A percentile compares a stretch with the other conserved stretches of the same genome.
phyloP scores from a whole-genome alignment of 2,329 filamentous ascomycete species.

The Venturia pyrina region DNA sequence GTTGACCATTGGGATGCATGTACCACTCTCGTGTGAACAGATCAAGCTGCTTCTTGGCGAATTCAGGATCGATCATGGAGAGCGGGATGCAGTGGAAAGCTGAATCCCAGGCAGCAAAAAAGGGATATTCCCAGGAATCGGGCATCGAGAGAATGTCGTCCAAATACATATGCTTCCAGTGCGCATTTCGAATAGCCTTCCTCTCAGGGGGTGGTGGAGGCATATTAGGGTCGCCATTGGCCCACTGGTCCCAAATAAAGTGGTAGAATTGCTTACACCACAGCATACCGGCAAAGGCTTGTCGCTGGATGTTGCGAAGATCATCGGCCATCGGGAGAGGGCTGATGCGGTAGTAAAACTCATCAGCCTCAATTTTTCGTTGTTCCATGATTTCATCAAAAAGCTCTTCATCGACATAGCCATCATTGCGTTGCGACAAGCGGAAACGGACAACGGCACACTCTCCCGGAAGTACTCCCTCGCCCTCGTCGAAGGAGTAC shows the following conservation, averaged over 20 bases:
- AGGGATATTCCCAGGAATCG: constrained; percentile 97
- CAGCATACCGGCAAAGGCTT: constrained; percentile 93
- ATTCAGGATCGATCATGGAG: constrained; percentile 95
- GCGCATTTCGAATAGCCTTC: constrained; percentile 71
- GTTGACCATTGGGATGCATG: constrained; percentile 92
- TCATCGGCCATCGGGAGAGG: constrained; percentile 90
- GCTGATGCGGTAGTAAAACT: constrained; percentile 90
- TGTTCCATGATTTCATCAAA: constrained; percentile 87
- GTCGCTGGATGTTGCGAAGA: constrained; percentile 85
- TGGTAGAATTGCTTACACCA: constrained; percentile 98
- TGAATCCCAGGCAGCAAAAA: constrained; percentile 95
- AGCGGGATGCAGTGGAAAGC: constrained; percentile 94
- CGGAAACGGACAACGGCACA: constrained; percentile 93
- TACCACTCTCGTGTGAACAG: constrained; percentile 97
- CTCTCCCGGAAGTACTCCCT: constrained; percentile 79
- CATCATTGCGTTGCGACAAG: constrained; percentile 57
- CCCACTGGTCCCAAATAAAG: constrained; percentile 97
- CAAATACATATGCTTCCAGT: constrained; percentile 92
- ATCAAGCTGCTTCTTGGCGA: constrained; percentile 96
- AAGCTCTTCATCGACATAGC: constrained; percentile 81
- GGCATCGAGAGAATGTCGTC: constrained; percentile 97
- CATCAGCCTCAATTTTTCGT: constrained; percentile 80
- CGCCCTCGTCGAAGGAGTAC: constrained; percentile 84
- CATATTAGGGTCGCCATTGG: constrained; percentile 81
- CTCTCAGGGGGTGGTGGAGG: constrained; percentile 73